Base-by-base conservation (phyloP, 352 stramenopile species). In the Globisporangium radiosum region DNA sequence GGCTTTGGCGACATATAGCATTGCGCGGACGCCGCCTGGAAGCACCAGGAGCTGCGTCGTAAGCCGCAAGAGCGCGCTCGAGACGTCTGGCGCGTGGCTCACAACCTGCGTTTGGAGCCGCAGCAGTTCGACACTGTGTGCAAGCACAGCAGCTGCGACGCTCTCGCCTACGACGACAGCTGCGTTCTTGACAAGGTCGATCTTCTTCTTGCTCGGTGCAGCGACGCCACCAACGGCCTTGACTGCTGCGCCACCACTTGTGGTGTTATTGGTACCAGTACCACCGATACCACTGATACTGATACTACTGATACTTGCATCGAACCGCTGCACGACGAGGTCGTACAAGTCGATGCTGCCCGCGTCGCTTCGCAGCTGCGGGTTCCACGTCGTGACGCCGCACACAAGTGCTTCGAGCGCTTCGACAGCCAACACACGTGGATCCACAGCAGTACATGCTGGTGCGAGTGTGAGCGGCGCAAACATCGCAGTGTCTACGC, bases 381-480 rank as follows among this genome's bases (percentile, higher is more conserved):
- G 10, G 64, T 75, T 81, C 72, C 72, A 81, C 49, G 75, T 78
- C 3, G 63, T 36, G 56, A 67, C 81, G 4, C 68, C 65, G 11
- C 37, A 59, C 2, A 64, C 68, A 15, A 84, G 64, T 4, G 60
- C 66, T 7, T 72, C 53, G 7, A 89, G 60, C 15, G 68, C 65
- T 3, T 77, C 56, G 0, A 65, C 59, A 0, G 63, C 71, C 5
- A 50, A 62, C 9, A 83, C 60, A 17, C 66, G 78, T 6, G 68
- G 59, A 36, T 89, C 73, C 8, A 87, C 61, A 10, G 62, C 47
- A 15, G 85, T 68, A 6, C 68, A 66, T 14, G 47, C 7, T 1
- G 63, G 51, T 8, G 71, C 84, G 37, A 87, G 63, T 1, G 60
- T 52, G 6, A 60, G 56, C 0, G 75, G 59, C 6, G 59, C 47